Evolutionary conservation across 305 asterid genomes (phyloP).

Genomic region (Petunia hybrid): DNA sequence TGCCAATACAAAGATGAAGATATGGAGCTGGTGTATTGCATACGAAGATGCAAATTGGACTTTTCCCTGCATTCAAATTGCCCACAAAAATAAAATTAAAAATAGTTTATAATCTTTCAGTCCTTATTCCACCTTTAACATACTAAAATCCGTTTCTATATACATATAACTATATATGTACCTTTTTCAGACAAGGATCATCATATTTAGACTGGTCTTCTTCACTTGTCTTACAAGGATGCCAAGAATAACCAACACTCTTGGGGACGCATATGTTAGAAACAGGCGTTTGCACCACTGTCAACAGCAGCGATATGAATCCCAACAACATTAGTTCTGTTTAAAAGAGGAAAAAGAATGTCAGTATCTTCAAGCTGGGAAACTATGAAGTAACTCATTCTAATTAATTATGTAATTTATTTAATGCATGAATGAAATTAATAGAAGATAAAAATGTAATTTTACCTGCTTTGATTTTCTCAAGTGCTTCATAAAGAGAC

Average conservation of each 20-base stretch:
- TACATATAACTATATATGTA: constrained; percentile 23
- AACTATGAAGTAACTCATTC: background rate
- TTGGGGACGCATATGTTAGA: constrained; percentile 66
- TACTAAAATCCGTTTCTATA: too few relatives aligned
- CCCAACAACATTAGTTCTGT: constrained; percentile 87
- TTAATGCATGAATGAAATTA: background rate
- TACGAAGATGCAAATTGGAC: constrained; percentile 70
- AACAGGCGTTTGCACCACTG: constrained; percentile 51
- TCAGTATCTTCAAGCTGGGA: background rate
- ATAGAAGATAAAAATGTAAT: background rate
- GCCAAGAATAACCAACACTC: constrained; percentile 72
- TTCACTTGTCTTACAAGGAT: constrained; percentile 59
- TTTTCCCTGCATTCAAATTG: constrained; percentile 51
- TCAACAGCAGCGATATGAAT: constrained; percentile 74
- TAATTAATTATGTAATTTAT: background rate
- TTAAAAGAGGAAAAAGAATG: background rate
- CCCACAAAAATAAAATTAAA: background rate
- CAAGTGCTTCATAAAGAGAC: constrained; percentile 69
- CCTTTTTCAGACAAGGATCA: constrained; percentile 62
- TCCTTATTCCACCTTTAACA: too few relatives aligned
- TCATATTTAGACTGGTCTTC: constrained; percentile 32
- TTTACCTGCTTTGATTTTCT: constrained; percentile 80
- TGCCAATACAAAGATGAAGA: constrained; percentile 77
- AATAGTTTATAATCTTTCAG: too few relatives aligned
- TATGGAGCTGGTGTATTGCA: constrained; percentile 87